Evolutionary conservation across 2,329 filamentous ascomycete genomes (phyloP), one percentile per base, ranked within the genome.

Genomic region (Leptoxyphium fumago): DNA sequence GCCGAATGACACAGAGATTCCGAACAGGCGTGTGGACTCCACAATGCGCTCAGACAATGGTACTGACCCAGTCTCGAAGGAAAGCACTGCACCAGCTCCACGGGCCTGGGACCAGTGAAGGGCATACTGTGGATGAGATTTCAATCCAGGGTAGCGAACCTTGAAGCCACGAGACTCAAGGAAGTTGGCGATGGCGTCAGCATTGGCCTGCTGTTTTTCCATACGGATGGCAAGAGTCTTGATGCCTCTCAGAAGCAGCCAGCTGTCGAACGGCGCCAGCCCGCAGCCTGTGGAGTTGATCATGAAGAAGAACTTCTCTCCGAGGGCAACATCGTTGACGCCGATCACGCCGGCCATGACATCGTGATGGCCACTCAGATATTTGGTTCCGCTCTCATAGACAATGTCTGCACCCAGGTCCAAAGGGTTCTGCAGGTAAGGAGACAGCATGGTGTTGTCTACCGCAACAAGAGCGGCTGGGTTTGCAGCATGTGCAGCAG

Each of bases 371-470:
- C 91, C 91, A 1, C 88, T 96, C 5, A 98, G 74, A 59, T 98
- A 98, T 64, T 98, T 98, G 18, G 91, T 98, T 45, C 91, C 91
- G 21, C 84, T 94, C 68, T 98, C 91, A 65, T 98, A 98, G 45
- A 94, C 86, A 53, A 98, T 83, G 57, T 98, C 91, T 13, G 89
- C 88, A 45, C 93, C 91, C 26, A 96, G 74, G 48, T 96, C 89
- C 14, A 98, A 77, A 5, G 91, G 91, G 66, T 94, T 96, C 58
- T 81, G 81, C 7, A 98, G 78, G 70, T 95, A 81, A 10, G 91
- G 91, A 2, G 88, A 95, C 52, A 98, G 80, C 91, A 98, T 98
- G 46, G 91, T 98, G 70, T 98, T 98, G 66, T 98, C 91, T 21
- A 96, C 91, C 2, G 88, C 79, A 13, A 98, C 87, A 36, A 96